These are phyloP conservation scores for Adansonia rubrostipa DNA, from an alignment of 441 rosid genomes.

Conservation along the genomic window DNA sequence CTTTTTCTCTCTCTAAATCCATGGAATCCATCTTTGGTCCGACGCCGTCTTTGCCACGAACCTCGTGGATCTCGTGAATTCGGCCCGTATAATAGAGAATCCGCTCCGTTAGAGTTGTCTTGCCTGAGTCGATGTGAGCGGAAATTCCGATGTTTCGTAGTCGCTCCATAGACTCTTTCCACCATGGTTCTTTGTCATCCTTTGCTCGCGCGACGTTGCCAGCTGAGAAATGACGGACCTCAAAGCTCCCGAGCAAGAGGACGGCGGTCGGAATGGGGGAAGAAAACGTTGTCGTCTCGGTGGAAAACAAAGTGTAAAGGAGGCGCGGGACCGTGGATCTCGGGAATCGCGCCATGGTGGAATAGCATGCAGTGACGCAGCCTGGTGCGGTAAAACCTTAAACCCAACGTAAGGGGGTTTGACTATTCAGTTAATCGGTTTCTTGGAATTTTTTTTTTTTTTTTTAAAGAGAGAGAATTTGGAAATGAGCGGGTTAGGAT, in stretches of 20 bases:
- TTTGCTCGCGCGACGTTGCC: conserved; percentile 75
- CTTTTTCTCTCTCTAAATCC: conserved; percentile 97
- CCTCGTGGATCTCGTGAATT: conserved; percentile 98
- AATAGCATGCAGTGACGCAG: not conserved
- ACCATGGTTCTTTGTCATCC: conserved; percentile 86
- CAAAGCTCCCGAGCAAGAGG: conserved; percentile 59
- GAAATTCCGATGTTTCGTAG: conserved; percentile 94
- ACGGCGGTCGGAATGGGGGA: conserved; percentile 56
- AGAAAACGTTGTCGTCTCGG: conserved; percentile 33
- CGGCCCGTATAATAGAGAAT: conserved; percentile 85
- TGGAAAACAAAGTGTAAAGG: conserved; percentile 47
- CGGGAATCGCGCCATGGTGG: conserved; percentile 64
- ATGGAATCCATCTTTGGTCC: conserved; percentile 99
- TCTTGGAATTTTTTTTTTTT: too few relatives aligned
- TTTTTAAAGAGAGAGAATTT: too few relatives aligned
- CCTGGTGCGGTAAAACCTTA: conserved; percentile 35
- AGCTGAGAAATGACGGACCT: conserved; percentile 65
- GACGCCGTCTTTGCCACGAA: conserved; percentile 93
- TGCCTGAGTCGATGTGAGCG: conserved; percentile 97
- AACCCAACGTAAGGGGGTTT: conserved; percentile 22
- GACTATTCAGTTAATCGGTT: too few relatives aligned
- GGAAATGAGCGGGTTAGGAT: too few relatives aligned
- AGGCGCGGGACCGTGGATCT: conserved; percentile 59
- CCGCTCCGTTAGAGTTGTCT: conserved; percentile 94
- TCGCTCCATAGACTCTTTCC: conserved; percentile 90